Evolutionary conservation across 768 basidiomycete species (phyloP), one percentile per base, ranked within the genome.

Genomic region (Lanmaoa rubissima): DNA sequence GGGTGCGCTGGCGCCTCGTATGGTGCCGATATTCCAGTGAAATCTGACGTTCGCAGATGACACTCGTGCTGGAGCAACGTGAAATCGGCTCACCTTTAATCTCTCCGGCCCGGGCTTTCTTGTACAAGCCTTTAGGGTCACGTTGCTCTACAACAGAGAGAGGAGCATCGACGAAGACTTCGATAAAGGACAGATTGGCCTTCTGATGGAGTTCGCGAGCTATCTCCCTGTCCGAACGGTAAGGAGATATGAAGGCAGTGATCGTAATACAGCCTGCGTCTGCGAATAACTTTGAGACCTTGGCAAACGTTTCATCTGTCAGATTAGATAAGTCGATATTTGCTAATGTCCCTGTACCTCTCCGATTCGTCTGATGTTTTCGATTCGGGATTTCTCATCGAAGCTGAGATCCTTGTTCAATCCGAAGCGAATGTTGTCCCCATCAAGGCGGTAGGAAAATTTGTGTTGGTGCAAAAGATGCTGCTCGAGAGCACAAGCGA

Each of bases 241-340:
- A 98, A n/a, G 97, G 97, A 1, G 97, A 98, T 73, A 99, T 99
- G 77, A 99, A 99, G 13, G 97, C 95, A 17, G 97, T 96, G 69
- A 98, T 79, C 17, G 90, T 80, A 61, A 97, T 81, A 63, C 88
- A 90, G 34, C 84, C 87, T 4, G 94, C 83, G 66, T 95, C 91
- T 19, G 94, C 85, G 73, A 99, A 97, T 41, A 98, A 79, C 71
- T 93, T 94, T 45, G 97, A 87, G 48, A 99, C 95, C 94, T 96
- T 65, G 48, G 7, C 16, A 19, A 44, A 39, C 8, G 17, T 36
- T 28, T 43, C 31, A 59, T 51, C 39, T 21, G n/a, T 55, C 44
- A 65, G 61, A 50, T 65, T 45, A 57, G 41, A 45, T 36, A 55
- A 53, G 54, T 45, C 14, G 26, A 43, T 55, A 17, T 45, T 14